Evolutionary conservation across 202 grass and related monocot genomes (phyloP).

Genomic region (Thinopyrum obtusiflorum): DNA sequence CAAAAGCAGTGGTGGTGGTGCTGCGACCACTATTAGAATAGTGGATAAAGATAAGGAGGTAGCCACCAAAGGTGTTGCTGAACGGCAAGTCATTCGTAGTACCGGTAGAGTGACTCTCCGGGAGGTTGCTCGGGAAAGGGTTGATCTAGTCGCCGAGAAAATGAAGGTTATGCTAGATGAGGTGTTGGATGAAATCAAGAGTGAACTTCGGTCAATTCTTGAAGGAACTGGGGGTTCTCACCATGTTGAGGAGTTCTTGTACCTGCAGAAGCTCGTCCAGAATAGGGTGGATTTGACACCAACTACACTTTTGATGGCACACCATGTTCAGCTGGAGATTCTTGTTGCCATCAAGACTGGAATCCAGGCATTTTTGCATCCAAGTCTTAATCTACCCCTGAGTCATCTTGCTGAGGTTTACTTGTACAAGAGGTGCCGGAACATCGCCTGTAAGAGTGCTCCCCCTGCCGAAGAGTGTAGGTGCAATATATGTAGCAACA

Average conservation of each 20-base stretch:
- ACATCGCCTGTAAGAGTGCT: conserved; percentile 72
- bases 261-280: conserved; percentile 73
- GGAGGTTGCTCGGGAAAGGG: conserved; percentile 60
- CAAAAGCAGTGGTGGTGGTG: conserved; percentile 25
- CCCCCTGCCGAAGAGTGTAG: conserved; percentile 67
- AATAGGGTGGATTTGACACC: conserved; percentile 57
- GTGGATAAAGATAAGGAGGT: conserved; percentile 56
- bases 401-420: conserved; percentile 62
- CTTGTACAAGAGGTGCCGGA: conserved; percentile 75
- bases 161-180: conserved; percentile 75
- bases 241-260: conserved; percentile 68
- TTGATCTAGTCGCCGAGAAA: conserved; percentile 52
- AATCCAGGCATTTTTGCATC: conserved; percentile 80
- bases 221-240: conserved; percentile 53
- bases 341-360: conserved; percentile 79
- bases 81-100: conserved; percentile 29
- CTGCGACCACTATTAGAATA: conserved; percentile 32
- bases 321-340: conserved; percentile 74
- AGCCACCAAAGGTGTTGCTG: conserved; percentile 25
- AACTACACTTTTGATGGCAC: conserved; percentile 46
- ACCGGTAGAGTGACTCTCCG: conserved; percentile 43
- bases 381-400: conserved; percentile 55
- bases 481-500: conserved; percentile 56
- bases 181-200: conserved; percentile 56
- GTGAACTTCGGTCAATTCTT: conserved; percentile 53